Base-by-base conservation (phyloP, 106 monocot species). In the Narthecium ossifragum region DNA sequence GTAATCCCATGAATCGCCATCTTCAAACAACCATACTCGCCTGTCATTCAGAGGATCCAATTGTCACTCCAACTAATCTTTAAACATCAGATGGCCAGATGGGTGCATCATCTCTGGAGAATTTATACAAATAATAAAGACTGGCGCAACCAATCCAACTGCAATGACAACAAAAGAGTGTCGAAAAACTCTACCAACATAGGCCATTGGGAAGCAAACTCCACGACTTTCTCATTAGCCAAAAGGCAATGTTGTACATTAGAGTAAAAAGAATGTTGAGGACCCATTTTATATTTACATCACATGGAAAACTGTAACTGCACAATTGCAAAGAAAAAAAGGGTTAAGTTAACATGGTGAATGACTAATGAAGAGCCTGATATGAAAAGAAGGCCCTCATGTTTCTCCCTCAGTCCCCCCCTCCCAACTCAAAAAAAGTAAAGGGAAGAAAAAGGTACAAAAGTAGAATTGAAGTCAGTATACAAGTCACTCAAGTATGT, bases 251-350 rank as follows among this genome's bases (percentile, higher is more conserved):
- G 24, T 58, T 38, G 38, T 58, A 58, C 32, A 58, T 58, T 36
- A 23, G 18, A 24, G 26, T 40, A 40, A 23, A 20, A 72, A 64
- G 57, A 72, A 72, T 72, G 72, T 64, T 20, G 57, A 55, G 55
- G 29, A 64, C 33, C 30, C 49, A 36, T 64, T n/a, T 58, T 57
- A 50, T 72, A 72, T 72, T 49, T 72, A 73, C 65, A 66, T 24
- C 13, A 33, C 55, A 57, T 14, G 12, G 34, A 59, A 59, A 53
- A 32, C 38, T 52, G 40, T 28, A 25, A 49, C 73, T 51, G 57
- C 48, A 53, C 51, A 41, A 51, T 20, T 46, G 55, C 39, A 5
- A 9, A 1, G 34, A 18, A 51, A 53, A 38, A 15, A 23, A 32
- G n/a, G 13, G 43, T 1, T 43, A 25, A 54, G 11, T 17, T 29